A percentile compares a stretch with the other conserved stretches of the same genome.
phyloP scores from a whole-genome alignment of 2,329 filamentous ascomycete species.

The Exutisphaerella laricina region DNA sequence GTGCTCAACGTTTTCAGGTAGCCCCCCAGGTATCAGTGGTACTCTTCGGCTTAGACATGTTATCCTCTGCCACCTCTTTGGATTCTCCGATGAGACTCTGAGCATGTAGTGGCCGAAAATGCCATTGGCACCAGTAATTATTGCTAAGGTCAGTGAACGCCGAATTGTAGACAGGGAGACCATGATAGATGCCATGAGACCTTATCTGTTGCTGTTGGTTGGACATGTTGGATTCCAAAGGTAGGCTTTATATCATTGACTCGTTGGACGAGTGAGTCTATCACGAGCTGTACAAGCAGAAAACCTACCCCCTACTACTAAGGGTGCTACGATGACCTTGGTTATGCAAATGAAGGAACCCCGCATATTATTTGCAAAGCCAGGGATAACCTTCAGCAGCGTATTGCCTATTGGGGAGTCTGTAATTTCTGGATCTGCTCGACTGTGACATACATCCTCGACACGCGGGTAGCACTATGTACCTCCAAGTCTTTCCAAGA shows the following conservation, averaged over 20 bases:
- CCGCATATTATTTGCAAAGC: too few relatives aligned
- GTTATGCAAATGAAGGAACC: too few relatives aligned
- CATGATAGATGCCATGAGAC: slow-evolving; percentile 46
- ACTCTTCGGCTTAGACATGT: slow-evolving; percentile 47
- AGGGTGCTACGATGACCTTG: too few relatives aligned
- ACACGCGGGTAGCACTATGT: slow-evolving; percentile 2
- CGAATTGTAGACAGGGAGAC: slow-evolving; percentile 43
- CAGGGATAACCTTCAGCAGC: too few relatives aligned
- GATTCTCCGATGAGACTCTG: slow-evolving; percentile 42
- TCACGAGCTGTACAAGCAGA: too few relatives aligned
- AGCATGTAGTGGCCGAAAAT: slow-evolving; percentile 50
- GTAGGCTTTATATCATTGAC: too few relatives aligned
- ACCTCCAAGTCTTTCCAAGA: not conserved
- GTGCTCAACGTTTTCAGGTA: slow-evolving; percentile 28
- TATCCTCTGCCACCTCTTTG: slow-evolving; percentile 49
- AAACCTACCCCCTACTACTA: too few relatives aligned
- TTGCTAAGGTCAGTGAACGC: slow-evolving; percentile 41
- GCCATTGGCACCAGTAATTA: slow-evolving; percentile 52
- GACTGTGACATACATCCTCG: too few relatives aligned
- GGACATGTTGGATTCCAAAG: slow-evolving; percentile 10
- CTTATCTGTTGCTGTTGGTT: slow-evolving; percentile 26
- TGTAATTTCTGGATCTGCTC: too few relatives aligned
- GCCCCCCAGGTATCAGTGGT: slow-evolving; percentile 32
- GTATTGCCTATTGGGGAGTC: too few relatives aligned
- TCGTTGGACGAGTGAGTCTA: too few relatives aligned